Evolutionary conservation across 495 filamentous ascomycete species (phyloP), one percentile per base, ranked within the genome.

Genomic region (Cryomyces minteri): DNA sequence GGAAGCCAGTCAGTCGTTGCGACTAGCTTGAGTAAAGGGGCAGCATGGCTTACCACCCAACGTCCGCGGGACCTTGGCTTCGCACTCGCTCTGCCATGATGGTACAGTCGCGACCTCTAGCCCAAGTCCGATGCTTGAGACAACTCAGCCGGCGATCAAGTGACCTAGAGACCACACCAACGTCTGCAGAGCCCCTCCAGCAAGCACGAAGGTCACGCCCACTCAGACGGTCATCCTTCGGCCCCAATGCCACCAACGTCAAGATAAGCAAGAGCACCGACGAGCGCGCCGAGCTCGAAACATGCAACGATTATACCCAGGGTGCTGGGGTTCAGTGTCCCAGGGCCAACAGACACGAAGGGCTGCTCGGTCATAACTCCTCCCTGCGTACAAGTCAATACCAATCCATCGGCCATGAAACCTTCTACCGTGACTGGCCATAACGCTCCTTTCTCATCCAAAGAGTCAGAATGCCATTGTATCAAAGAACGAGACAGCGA

Each of bases 1-100:
- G 33, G n/a, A 7, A n/a, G 33, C 33, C n/a, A 7, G 33, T 37
- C 33, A 37, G 33, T n/a, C n/a, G n/a, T n/a, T 37, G 33, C n/a
- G n/a, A 7, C 33, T 37, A n/a, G 6, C 33, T 37, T n/a, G n/a
- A n/a, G n/a, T n/a, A n/a, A n/a, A n/a, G n/a, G n/a, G n/a, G n/a
- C n/a, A n/a, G n/a, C n/a, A n/a, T n/a, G n/a, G n/a, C n/a, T n/a
- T n/a, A n/a, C n/a, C n/a, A n/a, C n/a, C n/a, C n/a, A n/a, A n/a
- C n/a, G n/a, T n/a, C n/a, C n/a, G n/a, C n/a, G n/a, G n/a, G n/a
- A n/a, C n/a, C n/a, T n/a, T 4, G 81, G 69, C 51, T 78, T 81
- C 40, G 78, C 78, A 83, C 57, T 88, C 82, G 1, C 80, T 80
- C 52, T 85, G 82, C 79, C 80, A 88, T 1, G 77, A 80, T 0